Evolutionary conservation across 495 filamentous ascomycete species (phyloP).

Genomic region (Lentithecium fluviatile): DNA sequence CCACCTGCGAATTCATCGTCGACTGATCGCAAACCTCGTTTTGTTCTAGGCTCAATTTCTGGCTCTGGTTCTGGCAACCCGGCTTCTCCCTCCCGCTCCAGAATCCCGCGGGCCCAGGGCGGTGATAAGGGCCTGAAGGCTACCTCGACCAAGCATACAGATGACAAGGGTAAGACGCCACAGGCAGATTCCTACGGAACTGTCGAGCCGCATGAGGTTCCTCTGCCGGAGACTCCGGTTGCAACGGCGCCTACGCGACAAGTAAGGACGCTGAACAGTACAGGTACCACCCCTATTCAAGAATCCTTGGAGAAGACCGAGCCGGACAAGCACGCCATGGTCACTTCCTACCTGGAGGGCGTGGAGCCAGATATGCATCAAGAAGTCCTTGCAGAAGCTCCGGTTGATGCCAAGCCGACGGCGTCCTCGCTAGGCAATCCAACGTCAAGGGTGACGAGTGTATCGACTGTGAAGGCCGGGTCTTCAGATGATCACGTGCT

Average conservation of each 20-base stretch:
- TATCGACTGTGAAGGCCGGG: neutral
- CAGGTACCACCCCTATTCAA: slow-evolving; percentile 10
- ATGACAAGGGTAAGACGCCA: neutral
- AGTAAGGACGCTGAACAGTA: slow-evolving; percentile 10
- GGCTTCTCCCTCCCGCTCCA: slow-evolving; percentile 9
- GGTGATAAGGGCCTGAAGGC: neutral
- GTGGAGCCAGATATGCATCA: neutral
- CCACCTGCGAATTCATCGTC: slow-evolving; percentile 2
- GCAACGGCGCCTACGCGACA: slow-evolving; percentile 3
- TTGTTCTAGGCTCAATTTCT: slow-evolving; percentile 7
- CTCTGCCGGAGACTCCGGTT: slow-evolving; percentile 16
- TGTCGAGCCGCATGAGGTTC: slow-evolving; percentile 12
- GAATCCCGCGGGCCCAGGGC: slow-evolving; percentile 12
- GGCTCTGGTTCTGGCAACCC: slow-evolving; percentile 8
- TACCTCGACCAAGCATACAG: neutral
- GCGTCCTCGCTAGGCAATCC: neutral
- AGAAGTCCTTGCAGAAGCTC: neutral
- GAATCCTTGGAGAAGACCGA: neutral
- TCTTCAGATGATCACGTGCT: neutral
- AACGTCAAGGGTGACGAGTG: neutral
- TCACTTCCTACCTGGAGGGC: neutral
- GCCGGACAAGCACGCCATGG: neutral
- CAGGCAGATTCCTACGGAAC: too few relatives aligned
- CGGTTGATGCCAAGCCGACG: neutral
- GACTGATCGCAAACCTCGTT: slow-evolving; percentile 9